Evolutionary conservation across 1,284 basidiomycete genomes (phyloP).

Genomic region (Ceratobasidium sp.): DNA sequence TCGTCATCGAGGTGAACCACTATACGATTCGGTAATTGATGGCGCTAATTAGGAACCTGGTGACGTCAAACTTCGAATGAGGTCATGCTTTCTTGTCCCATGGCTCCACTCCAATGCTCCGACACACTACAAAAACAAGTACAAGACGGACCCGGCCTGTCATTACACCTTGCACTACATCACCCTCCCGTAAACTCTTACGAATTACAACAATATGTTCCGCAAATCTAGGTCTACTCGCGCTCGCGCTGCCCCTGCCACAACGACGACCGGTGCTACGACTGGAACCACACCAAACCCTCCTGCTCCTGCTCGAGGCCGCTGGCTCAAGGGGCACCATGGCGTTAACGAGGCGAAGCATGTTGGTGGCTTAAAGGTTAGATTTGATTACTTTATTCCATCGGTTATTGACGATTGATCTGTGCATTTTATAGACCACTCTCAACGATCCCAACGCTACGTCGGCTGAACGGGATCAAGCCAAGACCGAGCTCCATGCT

Average conservation of each 20-base stretch:
- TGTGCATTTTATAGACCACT: background rate
- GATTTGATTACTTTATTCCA: background rate
- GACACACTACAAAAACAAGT: background rate
- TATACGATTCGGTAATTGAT: too few relatives aligned
- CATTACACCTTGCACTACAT: background rate
- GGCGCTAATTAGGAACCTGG: too few relatives aligned
- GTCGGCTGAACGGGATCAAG: slow-evolving; percentile 22
- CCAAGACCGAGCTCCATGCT: slow-evolving; percentile 34
- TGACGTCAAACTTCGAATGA: slow-evolving; percentile 17
- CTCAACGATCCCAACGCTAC: slow-evolving; percentile 31
- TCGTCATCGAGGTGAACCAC: too few relatives aligned
- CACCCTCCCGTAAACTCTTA: slow-evolving; percentile 4
- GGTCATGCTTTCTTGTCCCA: background rate
- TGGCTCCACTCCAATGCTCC: slow-evolving; percentile 7
- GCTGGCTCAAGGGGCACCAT: slow-evolving; percentile 41
- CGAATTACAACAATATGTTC: slow-evolving; percentile 28
- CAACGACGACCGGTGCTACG: slow-evolving; percentile 1
- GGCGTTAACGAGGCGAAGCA: slow-evolving; percentile 20
- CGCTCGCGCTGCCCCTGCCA: slow-evolving; percentile 1
- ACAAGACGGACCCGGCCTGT: slow-evolving; percentile 3
- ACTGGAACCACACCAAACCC: background rate
- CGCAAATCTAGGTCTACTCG: slow-evolving; percentile 18
- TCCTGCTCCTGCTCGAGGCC: slow-evolving; percentile 18
- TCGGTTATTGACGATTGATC: background rate
- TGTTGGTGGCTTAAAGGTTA: slow-evolving; percentile 19